Percentiles rank a stretch among this genome's conserved stretches.
phyloP scores from a whole-genome alignment of 83 land plant genomes.

The Thuja plicata region DNA sequence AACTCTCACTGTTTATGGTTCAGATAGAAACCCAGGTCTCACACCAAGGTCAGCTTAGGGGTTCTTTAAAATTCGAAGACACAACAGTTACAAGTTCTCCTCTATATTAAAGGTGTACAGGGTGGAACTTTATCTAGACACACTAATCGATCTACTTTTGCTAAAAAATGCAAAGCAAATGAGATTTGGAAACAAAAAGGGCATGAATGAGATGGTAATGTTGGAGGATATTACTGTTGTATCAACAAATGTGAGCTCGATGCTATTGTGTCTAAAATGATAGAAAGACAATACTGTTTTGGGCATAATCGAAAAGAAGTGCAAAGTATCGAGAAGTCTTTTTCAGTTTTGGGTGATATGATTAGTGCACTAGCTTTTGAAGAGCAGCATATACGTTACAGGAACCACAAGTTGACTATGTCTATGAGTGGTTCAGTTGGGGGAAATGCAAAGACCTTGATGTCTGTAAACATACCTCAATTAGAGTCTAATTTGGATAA shows the following conservation, averaged over 20 bases:
- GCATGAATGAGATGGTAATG: slow-evolving; percentile 91
- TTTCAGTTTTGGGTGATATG: slow-evolving; percentile 96
- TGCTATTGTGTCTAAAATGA: slow-evolving; percentile 65
- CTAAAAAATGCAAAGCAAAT: slow-evolving; percentile 74
- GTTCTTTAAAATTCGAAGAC: slow-evolving; percentile 72
- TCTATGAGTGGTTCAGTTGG: slow-evolving; percentile 99
- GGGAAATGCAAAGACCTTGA: slow-evolving; percentile 96
- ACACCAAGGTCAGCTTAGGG: slow-evolving; percentile 91
- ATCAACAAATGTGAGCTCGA: slow-evolving; percentile 64
- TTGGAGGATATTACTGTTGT: slow-evolving; percentile 82
- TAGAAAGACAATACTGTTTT: slow-evolving; percentile 77
- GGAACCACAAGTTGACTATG: slow-evolving; percentile 97
- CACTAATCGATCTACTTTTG: slow-evolving; percentile 36
- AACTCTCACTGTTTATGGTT: slow-evolving; percentile 94
- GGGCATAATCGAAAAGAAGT: slow-evolving; percentile 91
- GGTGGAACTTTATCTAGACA: no score
- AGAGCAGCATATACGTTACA: slow-evolving; percentile 87
- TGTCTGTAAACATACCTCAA: slow-evolving; percentile 96
- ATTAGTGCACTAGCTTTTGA: slow-evolving; percentile 93
- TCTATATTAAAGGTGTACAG: slow-evolving; percentile 73
- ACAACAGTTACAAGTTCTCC: slow-evolving; percentile 82
- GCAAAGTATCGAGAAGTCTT: slow-evolving; percentile 94
- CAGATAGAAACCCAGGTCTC: slow-evolving; percentile 84
- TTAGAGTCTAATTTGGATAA: slow-evolving; percentile 95
- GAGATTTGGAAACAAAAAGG: slow-evolving; percentile 90